Percentiles rank a stretch among this genome's conserved stretches.
Evolutionary conservation across 352 stramenopile species (phyloP).

Genomic region (Phytophthora sp.): DNA sequence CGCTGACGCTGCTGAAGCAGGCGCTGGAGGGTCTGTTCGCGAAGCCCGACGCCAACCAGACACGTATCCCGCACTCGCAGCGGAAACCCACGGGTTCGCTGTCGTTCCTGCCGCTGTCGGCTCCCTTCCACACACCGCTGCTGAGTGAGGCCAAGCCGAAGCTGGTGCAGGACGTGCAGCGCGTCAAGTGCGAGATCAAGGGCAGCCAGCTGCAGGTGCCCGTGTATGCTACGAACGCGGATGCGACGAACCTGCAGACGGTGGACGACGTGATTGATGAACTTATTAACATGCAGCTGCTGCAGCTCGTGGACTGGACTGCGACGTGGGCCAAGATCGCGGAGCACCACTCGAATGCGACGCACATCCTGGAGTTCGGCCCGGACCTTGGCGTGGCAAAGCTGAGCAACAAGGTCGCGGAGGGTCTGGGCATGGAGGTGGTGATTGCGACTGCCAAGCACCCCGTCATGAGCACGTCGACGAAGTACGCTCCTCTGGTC

Average conservation of each 20-base stretch:
- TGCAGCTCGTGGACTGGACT: slow-evolving; percentile 65
- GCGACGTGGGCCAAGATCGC: slow-evolving; percentile 52
- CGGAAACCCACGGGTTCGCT: slow-evolving; percentile 73
- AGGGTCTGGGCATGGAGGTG: slow-evolving; percentile 62
- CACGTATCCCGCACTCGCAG: slow-evolving; percentile 78
- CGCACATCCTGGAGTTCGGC: slow-evolving; percentile 83
- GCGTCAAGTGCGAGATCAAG: slow-evolving; percentile 45
- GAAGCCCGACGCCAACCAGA: slow-evolving; percentile 65
- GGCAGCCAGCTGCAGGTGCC: slow-evolving; percentile 65
- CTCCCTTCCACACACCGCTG: slow-evolving; percentile 79
- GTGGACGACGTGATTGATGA: slow-evolving; percentile 50
- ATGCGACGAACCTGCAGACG: slow-evolving; percentile 62
- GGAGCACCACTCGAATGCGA: slow-evolving; percentile 43
- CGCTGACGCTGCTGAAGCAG: slow-evolving; percentile 59
- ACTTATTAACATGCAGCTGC: slow-evolving; percentile 71
- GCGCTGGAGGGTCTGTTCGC: slow-evolving; percentile 57
- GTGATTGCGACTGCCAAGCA: slow-evolving; percentile 60
- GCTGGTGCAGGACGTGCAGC: slow-evolving; percentile 59
- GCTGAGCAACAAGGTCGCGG: slow-evolving; percentile 44
- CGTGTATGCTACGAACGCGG: slow-evolving; percentile 63
- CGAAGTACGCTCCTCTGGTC: slow-evolving; percentile 33
- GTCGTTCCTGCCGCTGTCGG: slow-evolving; percentile 65
- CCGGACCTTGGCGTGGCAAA: slow-evolving; percentile 62
- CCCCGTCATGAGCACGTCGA: slow-evolving; percentile 27
- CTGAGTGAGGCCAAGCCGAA: slow-evolving; percentile 44